A percentile compares a stretch with the other conserved stretches of the same genome.
Conservation (phyloP, 1,139 yeast species). For the Suhomyces kunorum region DNA sequence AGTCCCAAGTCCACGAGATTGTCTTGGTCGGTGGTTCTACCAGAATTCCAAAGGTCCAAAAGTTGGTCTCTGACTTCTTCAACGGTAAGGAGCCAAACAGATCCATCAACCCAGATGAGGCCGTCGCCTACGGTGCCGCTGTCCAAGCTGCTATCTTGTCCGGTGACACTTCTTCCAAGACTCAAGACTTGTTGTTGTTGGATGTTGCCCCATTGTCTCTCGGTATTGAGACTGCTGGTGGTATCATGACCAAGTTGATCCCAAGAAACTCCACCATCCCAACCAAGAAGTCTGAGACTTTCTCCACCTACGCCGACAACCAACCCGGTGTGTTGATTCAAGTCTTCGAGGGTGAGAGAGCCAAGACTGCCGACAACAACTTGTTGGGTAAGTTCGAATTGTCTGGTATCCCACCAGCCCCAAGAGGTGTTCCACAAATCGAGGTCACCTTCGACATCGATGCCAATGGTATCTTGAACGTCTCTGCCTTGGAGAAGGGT, state of each 20-base stretch:
- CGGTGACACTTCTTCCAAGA: constrained; percentile 81
- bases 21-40: constrained; percentile 46
- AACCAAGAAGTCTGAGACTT: constrained; percentile 93
- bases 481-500: constrained; percentile 92
- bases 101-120: constrained; percentile 42
- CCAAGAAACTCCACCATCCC: constrained; percentile 98
- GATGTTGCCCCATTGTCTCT: constrained; percentile 93
- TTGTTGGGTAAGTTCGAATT: constrained; percentile 93
- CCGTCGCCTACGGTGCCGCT: constrained; percentile 49
- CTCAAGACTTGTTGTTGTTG: constrained; percentile 81
- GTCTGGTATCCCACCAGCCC: constrained; percentile 95
- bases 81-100: constrained; percentile 49
- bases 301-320: constrained; percentile 96
- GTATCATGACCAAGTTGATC: constrained; percentile 95
- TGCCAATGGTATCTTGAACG: constrained; percentile 94
- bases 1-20: constrained; percentile 39
- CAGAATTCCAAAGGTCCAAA: constrained; percentile 44
- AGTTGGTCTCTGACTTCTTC: constrained; percentile 42
- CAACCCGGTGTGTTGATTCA: constrained; percentile 96
- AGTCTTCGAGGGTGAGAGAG: constrained; percentile 97
- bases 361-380: constrained; percentile 93
- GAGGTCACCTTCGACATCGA: constrained; percentile 94
- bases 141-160: constrained; percentile 89
- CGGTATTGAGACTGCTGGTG: constrained; percentile 98
- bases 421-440: constrained; percentile 97